Evolutionary conservation across 495 filamentous ascomycete genomes (phyloP).

Genomic region (Usnea hakonensis): DNA sequence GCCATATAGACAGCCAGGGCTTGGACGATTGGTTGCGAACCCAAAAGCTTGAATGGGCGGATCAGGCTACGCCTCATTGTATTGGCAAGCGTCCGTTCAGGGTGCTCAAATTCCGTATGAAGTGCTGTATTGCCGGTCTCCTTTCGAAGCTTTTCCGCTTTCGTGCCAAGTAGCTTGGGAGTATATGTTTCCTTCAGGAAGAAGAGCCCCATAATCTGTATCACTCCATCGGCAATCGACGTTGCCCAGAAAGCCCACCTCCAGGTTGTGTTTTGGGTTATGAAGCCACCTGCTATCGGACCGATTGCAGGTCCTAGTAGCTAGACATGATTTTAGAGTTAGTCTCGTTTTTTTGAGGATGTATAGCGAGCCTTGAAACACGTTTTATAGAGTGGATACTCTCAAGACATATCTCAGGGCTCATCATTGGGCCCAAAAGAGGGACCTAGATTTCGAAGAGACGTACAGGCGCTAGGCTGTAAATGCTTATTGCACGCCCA

Average conservation of each 20-base stretch:
- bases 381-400: too few species aligned
- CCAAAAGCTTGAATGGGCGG: constrained; percentile 50
- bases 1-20: constrained; percentile 55
- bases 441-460: too few species aligned
- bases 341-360: too few species aligned
- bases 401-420: too few species aligned
- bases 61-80: constrained; percentile 40
- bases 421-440: too few species aligned
- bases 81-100: constrained; percentile 37
- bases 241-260: constrained; percentile 62
- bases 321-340: too few species aligned
- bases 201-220: constrained; percentile 58
- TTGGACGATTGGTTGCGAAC: constrained; percentile 55
- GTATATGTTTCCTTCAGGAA: constrained; percentile 65
- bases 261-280: constrained; percentile 61
- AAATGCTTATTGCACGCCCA: constrained; percentile 56
- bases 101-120: constrained; percentile 55
- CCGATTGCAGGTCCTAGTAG: constrained; percentile 61
- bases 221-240: constrained; percentile 52
- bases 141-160: constrained; percentile 49
- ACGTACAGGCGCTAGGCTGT: constrained; percentile 56
- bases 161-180: constrained; percentile 51
- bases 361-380: too few species aligned
- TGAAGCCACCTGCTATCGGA: constrained; percentile 57
- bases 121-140: constrained; percentile 56